These are phyloP conservation scores for Camellia lanceoleosa DNA, from an alignment of 148 eudicot species.

Conservation along the genomic window DNA sequence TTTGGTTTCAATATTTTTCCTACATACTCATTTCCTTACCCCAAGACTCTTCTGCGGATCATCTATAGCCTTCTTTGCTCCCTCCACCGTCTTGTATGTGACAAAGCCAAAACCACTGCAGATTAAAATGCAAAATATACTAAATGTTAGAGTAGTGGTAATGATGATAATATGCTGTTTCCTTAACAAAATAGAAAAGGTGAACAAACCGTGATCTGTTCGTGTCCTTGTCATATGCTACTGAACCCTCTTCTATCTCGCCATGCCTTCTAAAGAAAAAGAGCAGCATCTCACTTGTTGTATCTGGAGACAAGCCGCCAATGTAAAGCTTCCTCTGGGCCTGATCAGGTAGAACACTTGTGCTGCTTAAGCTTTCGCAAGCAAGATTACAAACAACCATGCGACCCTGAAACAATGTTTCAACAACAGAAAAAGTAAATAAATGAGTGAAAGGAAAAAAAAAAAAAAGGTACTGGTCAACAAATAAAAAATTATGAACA, in stretches of 20 bases:
- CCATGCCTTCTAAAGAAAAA: conserved; percentile 54
- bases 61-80: conserved; percentile 57
- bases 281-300: conserved; percentile 60
- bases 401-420: conserved; percentile 44
- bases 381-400: conserved; percentile 69
- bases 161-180: not conserved
- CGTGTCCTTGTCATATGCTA: conserved; percentile 70
- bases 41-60: conserved; percentile 62
- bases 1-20: too few species aligned
- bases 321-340: conserved; percentile 63
- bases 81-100: conserved; percentile 57
- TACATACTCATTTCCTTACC: conserved; percentile 30
- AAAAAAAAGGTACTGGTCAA: not conserved
- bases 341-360: conserved; percentile 46
- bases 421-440: not conserved
- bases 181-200: not conserved
- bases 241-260: conserved; percentile 72
- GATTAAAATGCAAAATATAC: conserved; percentile 10
- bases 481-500: not conserved
- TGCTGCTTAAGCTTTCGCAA: conserved; percentile 50
- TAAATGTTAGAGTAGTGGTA: not conserved
- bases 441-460: not conserved
- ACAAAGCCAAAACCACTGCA: conserved; percentile 67
- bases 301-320: conserved; percentile 65
- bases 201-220: conserved; percentile 48